Base-by-base conservation (phyloP, 2,329 filamentous ascomycete species). In the Cytospora piceae region DNA sequence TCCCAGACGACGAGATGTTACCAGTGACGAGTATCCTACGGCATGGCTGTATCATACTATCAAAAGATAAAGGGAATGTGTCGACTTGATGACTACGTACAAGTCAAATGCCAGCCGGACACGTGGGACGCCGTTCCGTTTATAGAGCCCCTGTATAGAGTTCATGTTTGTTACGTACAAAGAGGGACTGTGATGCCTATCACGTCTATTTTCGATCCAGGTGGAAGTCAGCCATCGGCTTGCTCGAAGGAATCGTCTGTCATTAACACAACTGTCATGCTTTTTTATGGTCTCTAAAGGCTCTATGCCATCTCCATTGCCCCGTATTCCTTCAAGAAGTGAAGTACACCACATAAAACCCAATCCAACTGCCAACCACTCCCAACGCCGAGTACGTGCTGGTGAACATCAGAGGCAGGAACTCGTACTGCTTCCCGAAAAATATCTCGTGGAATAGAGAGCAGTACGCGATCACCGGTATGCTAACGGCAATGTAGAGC, bases 371-470 rank as follows among this genome's bases (percentile, higher is more conserved):
- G 3, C 93, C 93, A 22, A 97, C 88, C 0, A 98, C 94, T n/a
- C 95, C 95, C 65, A 98, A 82, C 5, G 95, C 95, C 39, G 91
- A 92, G 77, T 98, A 99, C 15, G 92, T 91, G 81, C 94, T 98
- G 71, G 90, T 97, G 75, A 98, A 95, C 94, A 99, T 98, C 71
- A 98, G 81, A 31, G 95, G 95, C 63, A 99, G 78, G 77, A 98
- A 99, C 78, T 97, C 93, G 72, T 91, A 92, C 69, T 82, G 86
- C 73, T 87, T 85, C 0, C 93, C 93, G 79, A 97, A 97, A 5
- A 96, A 79, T n/a, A 94, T 76, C 57, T 87, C 85, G 76, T 99
- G 95, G 9, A 95, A 70, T 59, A 97, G 77, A 14, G 93, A 96
- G 76, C 92, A 94, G 78, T 99, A 99, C 2, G 90, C 78, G 64